Percentiles rank a stretch among this genome's conserved stretches.
Evolutionary conservation across 202 grass and related monocot species (phyloP).

Genomic region (Alloteropsis angusta): DNA sequence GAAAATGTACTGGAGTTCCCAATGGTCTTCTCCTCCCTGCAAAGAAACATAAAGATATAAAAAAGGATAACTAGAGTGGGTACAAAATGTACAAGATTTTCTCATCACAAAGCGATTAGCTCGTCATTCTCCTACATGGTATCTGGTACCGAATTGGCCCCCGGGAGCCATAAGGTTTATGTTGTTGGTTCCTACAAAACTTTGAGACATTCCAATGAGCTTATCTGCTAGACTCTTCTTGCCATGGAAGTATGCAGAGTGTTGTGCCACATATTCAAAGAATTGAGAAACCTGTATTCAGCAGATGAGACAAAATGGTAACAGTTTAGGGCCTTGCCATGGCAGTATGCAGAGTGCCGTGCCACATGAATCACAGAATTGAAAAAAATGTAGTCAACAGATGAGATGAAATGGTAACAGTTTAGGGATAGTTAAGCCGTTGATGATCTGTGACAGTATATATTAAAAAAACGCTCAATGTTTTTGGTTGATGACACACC

Average conservation of each 20-base stretch:
- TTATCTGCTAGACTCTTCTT: conserved; percentile 56
- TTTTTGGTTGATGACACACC: conserved; percentile 21
- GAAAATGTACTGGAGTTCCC: conserved; percentile 61
- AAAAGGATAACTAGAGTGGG: background rate
- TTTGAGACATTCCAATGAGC: conserved; percentile 61
- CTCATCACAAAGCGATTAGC: background rate
- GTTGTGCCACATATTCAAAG: conserved; percentile 49
- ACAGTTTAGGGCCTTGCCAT: conserved; percentile 13
- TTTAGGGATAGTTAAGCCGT: background rate
- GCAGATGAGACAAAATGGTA: background rate
- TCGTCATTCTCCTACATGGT: conserved; percentile 28
- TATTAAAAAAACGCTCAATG: background rate
- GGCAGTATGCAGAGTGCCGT: background rate
- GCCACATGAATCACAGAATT: conserved; percentile 66
- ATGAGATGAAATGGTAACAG: background rate
- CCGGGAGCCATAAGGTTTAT: conserved; percentile 45
- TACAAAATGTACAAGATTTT: background rate
- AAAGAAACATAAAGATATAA: background rate
- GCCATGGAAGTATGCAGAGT: background rate
- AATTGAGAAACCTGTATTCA: conserved; percentile 53
- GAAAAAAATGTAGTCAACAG: conserved; percentile 36
- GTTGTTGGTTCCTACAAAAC: conserved; percentile 78
- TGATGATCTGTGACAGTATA: background rate
- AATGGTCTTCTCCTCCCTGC: conserved; percentile 60
- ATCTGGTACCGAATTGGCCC: conserved; percentile 63